Base-by-base conservation (phyloP, 352 stramenopile species). In the Globisporangium emineosum region DNA sequence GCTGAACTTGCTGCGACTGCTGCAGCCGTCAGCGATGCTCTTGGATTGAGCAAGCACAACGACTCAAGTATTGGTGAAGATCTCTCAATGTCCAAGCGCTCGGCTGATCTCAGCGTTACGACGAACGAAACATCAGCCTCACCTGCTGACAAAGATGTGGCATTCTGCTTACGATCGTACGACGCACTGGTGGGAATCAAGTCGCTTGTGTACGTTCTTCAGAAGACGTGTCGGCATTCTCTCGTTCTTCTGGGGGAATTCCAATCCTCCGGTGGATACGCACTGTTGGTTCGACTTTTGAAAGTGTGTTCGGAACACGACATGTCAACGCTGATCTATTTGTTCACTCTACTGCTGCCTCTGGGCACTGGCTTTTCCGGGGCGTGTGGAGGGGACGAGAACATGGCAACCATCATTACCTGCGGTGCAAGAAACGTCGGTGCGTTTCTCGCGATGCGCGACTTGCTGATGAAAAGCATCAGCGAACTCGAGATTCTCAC, bases 191-290 rank as follows among this genome's bases (percentile, higher is more conserved):
- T 78, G 13, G 85, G 79, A 2, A 64, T 91, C 30, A 89, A 78
- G 35, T 64, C 70, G 8, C 52, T 92, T 5, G 62, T 90, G 5
- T 86, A 81, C 27, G 61, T 81, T 4, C 57, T 92, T n/a, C 78
- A 90, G 62, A 89, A 79, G 51, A 90, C 83, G 0, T 81, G 71
- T 57, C 76, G 77, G 1, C 83, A 79, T 54, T 85, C 79, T 7
- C 69, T 79, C n/a, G 78, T 82, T 21, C 64, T 94, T 5, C 65
- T 94, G 3, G 77, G 82, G 25, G 81, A 88, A 50, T 94, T 94
- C 42, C 73, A 89, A 8, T 77, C 65, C 0, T 81, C 75, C 12
- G 82, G 85, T 42, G 85, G 85, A 1, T 92, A 94, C 47, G 58
- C 73, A 23, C 64, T 92, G 32, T 47, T 94, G 6, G 66, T 74